These are phyloP conservation scores for Samsoniella hepiali DNA, from an alignment of 2,329 filamentous ascomycete genomes.

Conservation along the genomic window DNA sequence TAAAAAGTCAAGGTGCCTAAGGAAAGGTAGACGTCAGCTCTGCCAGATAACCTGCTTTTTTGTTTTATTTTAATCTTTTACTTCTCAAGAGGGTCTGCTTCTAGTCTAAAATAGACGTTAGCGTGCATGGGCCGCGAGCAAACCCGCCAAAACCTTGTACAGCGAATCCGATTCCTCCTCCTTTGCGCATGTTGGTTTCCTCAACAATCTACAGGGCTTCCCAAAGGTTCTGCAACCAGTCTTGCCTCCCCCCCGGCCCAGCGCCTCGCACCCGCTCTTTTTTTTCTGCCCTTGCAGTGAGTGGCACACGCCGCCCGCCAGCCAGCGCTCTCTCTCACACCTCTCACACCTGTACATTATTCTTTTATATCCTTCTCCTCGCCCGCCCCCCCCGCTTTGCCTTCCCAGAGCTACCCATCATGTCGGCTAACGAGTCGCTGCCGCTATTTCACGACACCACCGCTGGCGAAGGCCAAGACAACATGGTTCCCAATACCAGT, in stretches of 20 bases:
- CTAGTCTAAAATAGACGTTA: background rate
- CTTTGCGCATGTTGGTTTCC: constrained; percentile 17
- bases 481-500: constrained; percentile 19
- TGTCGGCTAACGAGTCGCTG: constrained; percentile 17
- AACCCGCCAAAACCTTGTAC: constrained; percentile 6
- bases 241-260: background rate
- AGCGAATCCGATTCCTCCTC: constrained; percentile 13
- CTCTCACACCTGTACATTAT: background rate
- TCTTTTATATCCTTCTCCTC: constrained; percentile 16
- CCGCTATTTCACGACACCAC: constrained; percentile 16
- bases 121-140: background rate
- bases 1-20: too few species aligned
- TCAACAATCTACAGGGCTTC: constrained; percentile 18
- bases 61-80: background rate
- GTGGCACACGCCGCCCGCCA: background rate
- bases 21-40: background rate
- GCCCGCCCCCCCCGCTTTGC: constrained; percentile 5
- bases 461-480: constrained; percentile 8
- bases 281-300: constrained; percentile 3
- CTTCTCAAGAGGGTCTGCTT: too few species aligned
- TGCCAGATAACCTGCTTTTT: background rate
- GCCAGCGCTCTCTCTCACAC: background rate
- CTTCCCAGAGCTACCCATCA: constrained; percentile 13
- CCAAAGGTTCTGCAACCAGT: constrained; percentile 11
- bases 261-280: constrained; percentile 13